These are phyloP conservation scores for Suillus sp. DNA, from an alignment of 768 basidiomycete species.

Conservation along the genomic window DNA sequence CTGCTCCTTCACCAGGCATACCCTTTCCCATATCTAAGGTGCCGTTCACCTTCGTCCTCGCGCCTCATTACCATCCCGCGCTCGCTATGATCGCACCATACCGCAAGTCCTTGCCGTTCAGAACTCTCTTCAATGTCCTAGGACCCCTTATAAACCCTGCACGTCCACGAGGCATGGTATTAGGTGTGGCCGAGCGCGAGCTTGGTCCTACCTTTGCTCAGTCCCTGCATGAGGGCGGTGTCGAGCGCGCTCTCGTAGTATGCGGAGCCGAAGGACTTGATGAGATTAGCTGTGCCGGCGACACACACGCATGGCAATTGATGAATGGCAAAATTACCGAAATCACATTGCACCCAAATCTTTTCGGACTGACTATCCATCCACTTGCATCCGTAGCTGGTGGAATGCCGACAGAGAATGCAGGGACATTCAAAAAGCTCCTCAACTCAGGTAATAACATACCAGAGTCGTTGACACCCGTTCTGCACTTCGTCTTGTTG, in stretches of 20 bases:
- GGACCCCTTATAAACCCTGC: slow-evolving; percentile 95
- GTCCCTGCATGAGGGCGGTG: slow-evolving; percentile 73
- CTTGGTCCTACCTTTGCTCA: slow-evolving; percentile 83
- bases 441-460: slow-evolving; percentile 58
- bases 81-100: slow-evolving; percentile 81
- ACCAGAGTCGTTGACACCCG: slow-evolving; percentile 58
- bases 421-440: slow-evolving; percentile 66
- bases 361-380: slow-evolving; percentile 78
- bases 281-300: slow-evolving; percentile 94
- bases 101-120: slow-evolving; percentile 86
- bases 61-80: slow-evolving; percentile 89
- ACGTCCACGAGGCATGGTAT: slow-evolving; percentile 81
- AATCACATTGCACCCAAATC: slow-evolving; percentile 60
- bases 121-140: slow-evolving; percentile 94
- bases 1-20: slow-evolving; percentile 51
- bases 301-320: slow-evolving; percentile 84
- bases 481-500: slow-evolving; percentile 86
- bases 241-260: slow-evolving; percentile 86
- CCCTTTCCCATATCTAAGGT: slow-evolving; percentile 53
- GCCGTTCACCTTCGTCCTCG: slow-evolving; percentile 93
- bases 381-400: slow-evolving; percentile 72
- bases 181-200: slow-evolving; percentile 83
- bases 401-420: slow-evolving; percentile 79
- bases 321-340: slow-evolving; percentile 66
- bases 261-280: slow-evolving; percentile 91